Conservation (phyloP, 345 rosid genomes). For the Reutealis trisperma region DNA sequence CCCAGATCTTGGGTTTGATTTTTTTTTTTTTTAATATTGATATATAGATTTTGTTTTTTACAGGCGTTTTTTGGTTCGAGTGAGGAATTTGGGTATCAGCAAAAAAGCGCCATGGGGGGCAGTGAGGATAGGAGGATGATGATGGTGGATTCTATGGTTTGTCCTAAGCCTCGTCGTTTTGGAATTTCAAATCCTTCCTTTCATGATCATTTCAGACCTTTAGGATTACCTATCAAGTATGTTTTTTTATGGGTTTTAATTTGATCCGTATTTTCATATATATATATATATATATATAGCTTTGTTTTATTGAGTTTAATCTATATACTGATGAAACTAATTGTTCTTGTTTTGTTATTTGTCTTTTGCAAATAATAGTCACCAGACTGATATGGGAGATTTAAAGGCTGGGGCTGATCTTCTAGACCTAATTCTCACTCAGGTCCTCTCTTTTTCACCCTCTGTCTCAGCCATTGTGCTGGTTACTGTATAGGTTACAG, state of each 20-base stretch:
- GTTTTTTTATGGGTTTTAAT: neutral
- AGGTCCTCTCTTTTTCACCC: slow-evolving; percentile 39
- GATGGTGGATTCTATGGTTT: slow-evolving; percentile 44
- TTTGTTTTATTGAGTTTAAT: no score
- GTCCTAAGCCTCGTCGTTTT: slow-evolving; percentile 63
- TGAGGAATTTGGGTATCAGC: slow-evolving; percentile 26
- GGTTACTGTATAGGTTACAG: neutral
- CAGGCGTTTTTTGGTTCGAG: slow-evolving; percentile 9
- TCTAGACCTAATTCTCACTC: slow-evolving; percentile 56
- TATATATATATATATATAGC: no score
- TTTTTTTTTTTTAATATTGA: neutral
- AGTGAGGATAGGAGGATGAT: slow-evolving; percentile 36
- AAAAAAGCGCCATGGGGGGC: slow-evolving; percentile 41
- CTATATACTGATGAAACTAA: neutral
- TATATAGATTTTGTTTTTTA: neutral
- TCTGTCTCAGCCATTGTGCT: neutral
- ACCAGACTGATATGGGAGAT: slow-evolving; percentile 49
- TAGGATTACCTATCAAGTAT: slow-evolving; percentile 35
- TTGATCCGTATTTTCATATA: neutral
- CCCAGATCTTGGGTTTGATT: slow-evolving; percentile 1
- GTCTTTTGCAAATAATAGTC: slow-evolving; percentile 19
- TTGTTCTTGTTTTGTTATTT: neutral
- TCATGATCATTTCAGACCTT: slow-evolving; percentile 25
- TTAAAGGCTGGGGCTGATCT: slow-evolving; percentile 61
- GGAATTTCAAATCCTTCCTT: slow-evolving; percentile 38